These are phyloP conservation scores for Podosphaera xanthii DNA, from an alignment of 2,329 filamentous ascomycete genomes.

Conservation along the genomic window DNA sequence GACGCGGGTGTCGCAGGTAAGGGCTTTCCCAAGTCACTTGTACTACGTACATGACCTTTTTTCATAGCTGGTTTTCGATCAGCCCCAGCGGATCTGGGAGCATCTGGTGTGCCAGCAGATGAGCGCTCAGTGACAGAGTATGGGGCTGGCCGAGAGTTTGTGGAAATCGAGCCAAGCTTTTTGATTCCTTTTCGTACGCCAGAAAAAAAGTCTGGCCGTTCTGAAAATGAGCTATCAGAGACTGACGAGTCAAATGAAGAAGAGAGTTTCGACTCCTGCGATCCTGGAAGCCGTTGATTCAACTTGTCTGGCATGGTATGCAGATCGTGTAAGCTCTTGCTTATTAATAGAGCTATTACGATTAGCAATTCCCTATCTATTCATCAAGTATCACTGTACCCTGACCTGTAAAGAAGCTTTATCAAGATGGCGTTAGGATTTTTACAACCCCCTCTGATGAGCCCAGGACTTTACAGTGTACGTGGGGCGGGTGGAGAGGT, in stretches of 20 bases:
- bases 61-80: constrained; percentile 4
- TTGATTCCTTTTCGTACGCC: constrained; percentile 15
- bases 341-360: neutral
- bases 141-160: neutral
- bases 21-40: constrained; percentile 14
- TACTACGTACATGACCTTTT: constrained; percentile 12
- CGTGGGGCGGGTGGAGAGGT: neutral
- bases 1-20: constrained; percentile 13
- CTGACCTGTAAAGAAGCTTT: neutral
- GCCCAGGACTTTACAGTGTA: neutral
- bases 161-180: constrained; percentile 15
- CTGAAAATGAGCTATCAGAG: constrained; percentile 9
- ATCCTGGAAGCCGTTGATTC: constrained; percentile 12
- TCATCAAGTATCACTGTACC: neutral
- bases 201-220: constrained; percentile 10
- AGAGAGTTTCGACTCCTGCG: constrained; percentile 12
- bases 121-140: neutral
- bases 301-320: constrained; percentile 15
- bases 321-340: neutral
- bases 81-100: constrained; percentile 2
- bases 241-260: constrained; percentile 8
- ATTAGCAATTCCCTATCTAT: neutral
- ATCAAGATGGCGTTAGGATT: too few relatives aligned
- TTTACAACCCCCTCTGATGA: neutral
- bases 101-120: neutral